A percentile compares a stretch with the other conserved stretches of the same genome.
phyloP scores from a whole-genome alignment of 2,329 filamentous ascomycete species.

The Colletotrichum filicis region DNA sequence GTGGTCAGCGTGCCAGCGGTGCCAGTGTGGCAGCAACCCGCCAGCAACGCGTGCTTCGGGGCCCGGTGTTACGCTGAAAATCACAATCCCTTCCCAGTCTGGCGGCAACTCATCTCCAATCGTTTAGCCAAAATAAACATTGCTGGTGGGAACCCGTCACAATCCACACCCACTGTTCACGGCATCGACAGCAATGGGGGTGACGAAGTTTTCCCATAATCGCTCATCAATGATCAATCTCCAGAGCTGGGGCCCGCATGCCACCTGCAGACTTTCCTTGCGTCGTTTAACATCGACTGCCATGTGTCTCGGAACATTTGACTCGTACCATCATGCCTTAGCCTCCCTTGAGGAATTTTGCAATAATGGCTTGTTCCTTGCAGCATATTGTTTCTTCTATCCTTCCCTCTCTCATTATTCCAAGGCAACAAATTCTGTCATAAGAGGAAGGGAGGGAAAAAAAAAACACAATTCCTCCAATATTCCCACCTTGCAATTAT shows the following conservation, averaged over 20 bases:
- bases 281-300: neutral
- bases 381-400: neutral
- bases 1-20: neutral
- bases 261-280: neutral
- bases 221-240: neutral
- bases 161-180: neutral
- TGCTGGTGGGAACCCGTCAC: neutral
- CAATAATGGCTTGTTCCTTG: neutral
- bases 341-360: neutral
- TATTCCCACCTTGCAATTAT: neutral
- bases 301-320: neutral
- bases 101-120: neutral
- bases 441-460: neutral
- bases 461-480: neutral
- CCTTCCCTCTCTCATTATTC: neutral
- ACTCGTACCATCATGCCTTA: neutral
- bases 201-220: neutral
- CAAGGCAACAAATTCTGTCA: neutral
- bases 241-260: constrained; percentile 5
- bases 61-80: neutral
- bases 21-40: neutral
- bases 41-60: neutral
- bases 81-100: neutral
- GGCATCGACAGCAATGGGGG: neutral
- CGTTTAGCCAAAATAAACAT: constrained; percentile 6